Percentiles rank a stretch among this genome's conserved stretches.
phyloP scores from a whole-genome alignment of 306 rosid genomes.

The Castanea crenata region DNA sequence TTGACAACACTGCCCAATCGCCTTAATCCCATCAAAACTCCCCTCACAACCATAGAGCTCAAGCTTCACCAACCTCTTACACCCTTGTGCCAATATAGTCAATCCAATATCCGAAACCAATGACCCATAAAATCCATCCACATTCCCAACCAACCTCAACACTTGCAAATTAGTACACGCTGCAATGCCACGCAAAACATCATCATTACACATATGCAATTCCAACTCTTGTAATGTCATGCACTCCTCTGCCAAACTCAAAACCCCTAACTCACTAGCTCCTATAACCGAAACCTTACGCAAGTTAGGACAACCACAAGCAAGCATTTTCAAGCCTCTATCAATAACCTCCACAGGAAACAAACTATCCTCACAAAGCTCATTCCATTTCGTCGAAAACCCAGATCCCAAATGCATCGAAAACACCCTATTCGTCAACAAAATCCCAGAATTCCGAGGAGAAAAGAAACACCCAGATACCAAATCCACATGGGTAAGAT shows the following conservation, averaged over 20 bases:
- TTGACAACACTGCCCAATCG: slow-evolving; percentile 80
- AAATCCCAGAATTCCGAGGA: slow-evolving; percentile 46
- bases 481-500: slow-evolving; percentile 70
- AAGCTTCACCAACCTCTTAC: slow-evolving; percentile 74
- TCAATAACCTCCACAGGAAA: slow-evolving; percentile 70
- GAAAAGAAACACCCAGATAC: slow-evolving; percentile 56
- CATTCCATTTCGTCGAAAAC: slow-evolving; percentile 34
- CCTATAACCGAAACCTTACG: slow-evolving; percentile 65
- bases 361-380: slow-evolving; percentile 47
- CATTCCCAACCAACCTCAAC: slow-evolving; percentile 56
- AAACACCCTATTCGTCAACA: slow-evolving; percentile 43
- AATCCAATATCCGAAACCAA: slow-evolving; percentile 77
- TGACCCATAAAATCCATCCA: slow-evolving; percentile 51
- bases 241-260: slow-evolving; percentile 81
- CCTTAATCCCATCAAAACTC: slow-evolving; percentile 84
- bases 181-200: slow-evolving; percentile 72
- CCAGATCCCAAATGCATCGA: slow-evolving; percentile 47
- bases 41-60: slow-evolving; percentile 88
- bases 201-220: slow-evolving; percentile 72
- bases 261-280: slow-evolving; percentile 73
- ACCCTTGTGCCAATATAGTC: slow-evolving; percentile 86
- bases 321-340: slow-evolving; percentile 58
- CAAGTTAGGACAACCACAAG: slow-evolving; percentile 74
- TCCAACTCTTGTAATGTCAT: slow-evolving; percentile 74
- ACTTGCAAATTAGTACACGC: slow-evolving; percentile 76